These are phyloP conservation scores for Nigrospora oryzae DNA, from an alignment of 2,329 filamentous ascomycete species.

Conservation along the genomic window DNA sequence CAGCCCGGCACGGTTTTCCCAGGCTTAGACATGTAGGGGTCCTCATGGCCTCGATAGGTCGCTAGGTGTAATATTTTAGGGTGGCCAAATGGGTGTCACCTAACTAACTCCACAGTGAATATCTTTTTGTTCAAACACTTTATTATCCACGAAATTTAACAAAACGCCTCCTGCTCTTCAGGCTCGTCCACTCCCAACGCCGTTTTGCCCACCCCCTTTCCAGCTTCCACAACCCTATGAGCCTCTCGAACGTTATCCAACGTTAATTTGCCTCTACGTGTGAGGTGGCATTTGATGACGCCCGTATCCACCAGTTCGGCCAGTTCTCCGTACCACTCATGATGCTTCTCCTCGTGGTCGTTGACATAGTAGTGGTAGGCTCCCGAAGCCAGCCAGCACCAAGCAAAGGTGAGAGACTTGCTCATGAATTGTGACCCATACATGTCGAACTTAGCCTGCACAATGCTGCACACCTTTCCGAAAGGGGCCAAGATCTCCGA, in stretches of 20 bases:
- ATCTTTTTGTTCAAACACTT: no score
- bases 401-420: conserved; percentile 31
- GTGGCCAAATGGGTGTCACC: no score
- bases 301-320: conserved; percentile 23
- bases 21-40: no score
- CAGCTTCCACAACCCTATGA: conserved; percentile 26
- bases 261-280: conserved; percentile 22
- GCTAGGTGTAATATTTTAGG: no score
- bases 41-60: no score
- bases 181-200: conserved; percentile 21
- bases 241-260: conserved; percentile 27
- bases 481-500: conserved; percentile 30
- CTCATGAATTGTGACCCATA: conserved; percentile 36
- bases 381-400: conserved; percentile 31
- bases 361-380: conserved; percentile 22
- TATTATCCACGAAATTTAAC: conserved; percentile 7
- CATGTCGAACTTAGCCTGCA: conserved; percentile 31
- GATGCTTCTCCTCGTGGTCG: conserved; percentile 27
- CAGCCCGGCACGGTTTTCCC: no score
- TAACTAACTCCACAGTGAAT: no score
- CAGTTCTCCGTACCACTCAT: conserved; percentile 27
- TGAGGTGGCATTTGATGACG: conserved; percentile 27
- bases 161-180: conserved; percentile 9
- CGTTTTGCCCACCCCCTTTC: conserved; percentile 27
- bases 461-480: conserved; percentile 34